These are phyloP conservation scores for Panicum miliaceum DNA, from an alignment of 176 grass and related monocot species.

Conservation along the genomic window DNA sequence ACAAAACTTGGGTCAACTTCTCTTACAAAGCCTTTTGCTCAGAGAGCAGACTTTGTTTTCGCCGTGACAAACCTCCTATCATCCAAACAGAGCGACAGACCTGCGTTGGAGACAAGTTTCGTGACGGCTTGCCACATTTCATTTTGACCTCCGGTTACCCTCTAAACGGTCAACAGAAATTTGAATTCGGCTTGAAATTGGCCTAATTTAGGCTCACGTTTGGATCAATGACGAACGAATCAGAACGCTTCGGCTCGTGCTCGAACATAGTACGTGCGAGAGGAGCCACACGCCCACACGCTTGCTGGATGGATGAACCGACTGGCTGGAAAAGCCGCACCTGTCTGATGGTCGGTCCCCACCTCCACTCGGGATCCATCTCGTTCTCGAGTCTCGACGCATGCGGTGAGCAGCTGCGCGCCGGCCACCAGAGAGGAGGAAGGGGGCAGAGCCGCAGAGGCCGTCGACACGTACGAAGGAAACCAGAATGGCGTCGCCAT, in stretches of 20 bases:
- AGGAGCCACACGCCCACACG: background rate
- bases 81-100: background rate
- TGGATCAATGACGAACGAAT: background rate
- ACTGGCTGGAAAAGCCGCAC: background rate
- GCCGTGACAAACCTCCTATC: too few species aligned
- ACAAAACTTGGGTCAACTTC: too few species aligned
- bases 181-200: background rate
- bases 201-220: background rate
- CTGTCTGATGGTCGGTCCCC: background rate
- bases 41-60: too few species aligned
- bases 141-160: background rate
- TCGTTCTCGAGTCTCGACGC: background rate
- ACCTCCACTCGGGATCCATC: background rate
- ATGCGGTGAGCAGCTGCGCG: background rate
- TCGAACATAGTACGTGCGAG: background rate
- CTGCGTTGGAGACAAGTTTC: background rate
- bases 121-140: background rate
- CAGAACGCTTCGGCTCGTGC: background rate
- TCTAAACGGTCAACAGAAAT: background rate
- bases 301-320: background rate
- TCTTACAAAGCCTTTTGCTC: too few species aligned
- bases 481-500: background rate
- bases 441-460: too few species aligned
- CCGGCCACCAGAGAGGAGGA: background rate
- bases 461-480: background rate